A percentile compares a stretch with the other conserved stretches of the same genome.
Evolutionary conservation across 805 yeast genomes (phyloP).

Genomic region (Debaryomyces tyrocola): DNA sequence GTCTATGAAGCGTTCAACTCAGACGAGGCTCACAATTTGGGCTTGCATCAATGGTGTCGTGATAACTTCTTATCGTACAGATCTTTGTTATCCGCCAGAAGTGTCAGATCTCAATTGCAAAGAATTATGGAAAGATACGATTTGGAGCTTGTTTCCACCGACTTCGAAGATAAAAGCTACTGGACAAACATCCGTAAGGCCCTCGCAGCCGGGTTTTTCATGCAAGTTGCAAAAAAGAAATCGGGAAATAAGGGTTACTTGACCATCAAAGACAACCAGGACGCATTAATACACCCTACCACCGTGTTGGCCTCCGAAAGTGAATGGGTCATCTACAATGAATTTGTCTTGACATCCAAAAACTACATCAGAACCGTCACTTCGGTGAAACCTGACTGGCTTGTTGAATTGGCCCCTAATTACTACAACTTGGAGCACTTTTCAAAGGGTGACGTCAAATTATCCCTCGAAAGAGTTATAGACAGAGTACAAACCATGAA

Average conservation of each 20-base stretch:
- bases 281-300: slow-evolving; percentile 90
- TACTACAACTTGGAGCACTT: slow-evolving; percentile 66
- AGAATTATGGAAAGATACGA: slow-evolving; percentile 82
- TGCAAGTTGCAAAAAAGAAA: slow-evolving; percentile 96
- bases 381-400: slow-evolving; percentile 87
- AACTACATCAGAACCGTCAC: slow-evolving; percentile 95
- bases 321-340: slow-evolving; percentile 94
- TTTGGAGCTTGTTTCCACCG: slow-evolving; percentile 68
- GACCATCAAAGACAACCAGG: slow-evolving; percentile 95
- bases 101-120: slow-evolving; percentile 78
- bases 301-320: slow-evolving; percentile 85
- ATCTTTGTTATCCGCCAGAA: slow-evolving; percentile 82
- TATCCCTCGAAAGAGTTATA: slow-evolving; percentile 63
- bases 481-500: slow-evolving; percentile 46
- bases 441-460: slow-evolving; percentile 67
- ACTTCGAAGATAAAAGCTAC: slow-evolving; percentile 57
- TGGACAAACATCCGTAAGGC: slow-evolving; percentile 84
- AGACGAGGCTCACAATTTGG: slow-evolving; percentile 67
- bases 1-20: slow-evolving; percentile 82
- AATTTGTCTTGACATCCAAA: slow-evolving; percentile 89
- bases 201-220: slow-evolving; percentile 87
- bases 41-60: slow-evolving; percentile 84
- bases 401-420: slow-evolving; percentile 74
- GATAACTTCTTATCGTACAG: slow-evolving; percentile 84
- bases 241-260: slow-evolving; percentile 75